Percentiles rank a stretch among this genome's conserved stretches.
phyloP scores from a whole-genome alignment of 2,329 filamentous ascomycete species.

The Trichophyton benhamiae region DNA sequence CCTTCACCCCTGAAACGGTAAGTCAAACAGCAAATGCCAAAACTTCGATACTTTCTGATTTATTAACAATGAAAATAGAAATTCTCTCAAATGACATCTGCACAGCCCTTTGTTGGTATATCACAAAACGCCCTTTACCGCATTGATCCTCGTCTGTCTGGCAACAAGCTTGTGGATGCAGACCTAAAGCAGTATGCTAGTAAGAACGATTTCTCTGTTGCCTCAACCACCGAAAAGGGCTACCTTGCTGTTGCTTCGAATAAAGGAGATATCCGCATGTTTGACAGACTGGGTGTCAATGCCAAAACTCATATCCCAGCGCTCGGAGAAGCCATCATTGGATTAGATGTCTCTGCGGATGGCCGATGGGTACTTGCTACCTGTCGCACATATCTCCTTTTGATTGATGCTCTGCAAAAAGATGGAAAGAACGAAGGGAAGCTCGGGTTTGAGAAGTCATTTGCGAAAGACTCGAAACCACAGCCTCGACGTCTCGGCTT shows the following conservation, averaged over 20 bases:
- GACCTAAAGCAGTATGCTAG: slow-evolving; percentile 92
- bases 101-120: slow-evolving; percentile 88
- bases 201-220: slow-evolving; percentile 93
- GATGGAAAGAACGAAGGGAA: slow-evolving; percentile 93
- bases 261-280: slow-evolving; percentile 94
- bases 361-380: slow-evolving; percentile 93
- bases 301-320: slow-evolving; percentile 96
- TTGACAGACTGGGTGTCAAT: slow-evolving; percentile 90
- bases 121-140: slow-evolving; percentile 89
- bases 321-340: slow-evolving; percentile 86
- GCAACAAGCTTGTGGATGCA: slow-evolving; percentile 82
- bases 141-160: slow-evolving; percentile 77
- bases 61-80: slow-evolving; percentile 45
- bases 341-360: slow-evolving; percentile 88
- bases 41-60: slow-evolving; percentile 1
- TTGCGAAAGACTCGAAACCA: slow-evolving; percentile 84
- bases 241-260: slow-evolving; percentile 95
- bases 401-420: slow-evolving; percentile 84
- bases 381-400: slow-evolving; percentile 82
- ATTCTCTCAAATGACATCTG: slow-evolving; percentile 91
- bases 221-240: slow-evolving; percentile 90
- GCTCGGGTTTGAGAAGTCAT: slow-evolving; percentile 90
- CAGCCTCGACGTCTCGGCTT: slow-evolving; percentile 82
- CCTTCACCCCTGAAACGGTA: slow-evolving; percentile 79
- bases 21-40: slow-evolving; percentile 15